Percentiles rank a stretch among this genome's conserved stretches.
Evolutionary conservation across 108 stramenopile species (phyloP).

Genomic region (Epipyxis sp.): DNA sequence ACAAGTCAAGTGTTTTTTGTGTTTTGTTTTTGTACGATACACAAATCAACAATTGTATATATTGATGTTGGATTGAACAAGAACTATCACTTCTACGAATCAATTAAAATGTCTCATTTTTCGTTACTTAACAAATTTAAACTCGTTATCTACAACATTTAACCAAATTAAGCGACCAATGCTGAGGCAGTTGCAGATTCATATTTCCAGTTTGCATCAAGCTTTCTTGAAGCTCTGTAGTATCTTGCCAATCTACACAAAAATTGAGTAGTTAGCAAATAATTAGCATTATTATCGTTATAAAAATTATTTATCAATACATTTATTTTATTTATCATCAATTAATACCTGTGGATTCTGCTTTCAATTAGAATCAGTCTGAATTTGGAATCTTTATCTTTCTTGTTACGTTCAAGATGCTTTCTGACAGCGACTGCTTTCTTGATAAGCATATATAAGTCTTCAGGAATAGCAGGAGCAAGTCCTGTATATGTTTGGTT

Average conservation of each 20-base stretch:
- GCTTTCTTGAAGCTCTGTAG: conserved; percentile 97
- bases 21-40: too few relatives aligned
- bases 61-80: too few relatives aligned
- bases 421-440: conserved; percentile 99
- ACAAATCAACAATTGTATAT: too few relatives aligned
- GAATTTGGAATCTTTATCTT: conserved; percentile 99
- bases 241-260: conserved; percentile 82
- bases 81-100: too few relatives aligned
- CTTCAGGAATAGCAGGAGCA: conserved; percentile 99
- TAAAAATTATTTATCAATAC: too few relatives aligned
- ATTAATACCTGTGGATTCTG: conserved; percentile 75
- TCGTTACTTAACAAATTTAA: too few relatives aligned
- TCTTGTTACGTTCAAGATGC: conserved; percentile 98
- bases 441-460: conserved; percentile 99
- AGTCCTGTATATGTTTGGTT: too few relatives aligned
- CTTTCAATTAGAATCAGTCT: conserved; percentile 99
- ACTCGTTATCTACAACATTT: too few relatives aligned
- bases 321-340: too few relatives aligned
- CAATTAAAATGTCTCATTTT: too few relatives aligned
- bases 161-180: conserved; percentile 86
- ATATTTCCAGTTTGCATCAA: conserved; percentile 99
- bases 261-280: background rate
- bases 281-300: too few relatives aligned
- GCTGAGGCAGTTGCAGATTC: conserved; percentile 95
- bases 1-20: too few relatives aligned